Percentiles rank a stretch among this genome's conserved stretches.
Conservation (phyloP, 352 stramenopile genomes). For the Globisporangium emineosum region DNA sequence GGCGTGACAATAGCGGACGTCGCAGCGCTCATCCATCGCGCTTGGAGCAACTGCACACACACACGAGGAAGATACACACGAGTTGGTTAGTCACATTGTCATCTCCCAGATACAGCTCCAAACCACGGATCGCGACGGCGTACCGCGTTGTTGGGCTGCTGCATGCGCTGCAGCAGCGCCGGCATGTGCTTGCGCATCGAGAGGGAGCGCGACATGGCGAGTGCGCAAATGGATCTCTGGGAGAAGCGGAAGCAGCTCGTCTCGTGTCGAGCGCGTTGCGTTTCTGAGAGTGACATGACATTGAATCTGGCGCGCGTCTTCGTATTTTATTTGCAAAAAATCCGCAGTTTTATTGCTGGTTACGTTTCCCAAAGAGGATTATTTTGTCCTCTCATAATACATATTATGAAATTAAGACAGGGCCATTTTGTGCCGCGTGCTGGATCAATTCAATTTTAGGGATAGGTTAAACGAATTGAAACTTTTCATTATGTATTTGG, state of each 20-base stretch:
- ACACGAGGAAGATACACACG: neutral
- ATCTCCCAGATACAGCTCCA: neutral
- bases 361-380: too few species aligned
- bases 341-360: too few species aligned
- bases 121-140: neutral
- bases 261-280: neutral
- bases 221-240: neutral
- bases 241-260: neutral
- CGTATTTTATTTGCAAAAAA: too few species aligned
- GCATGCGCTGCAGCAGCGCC: constrained; percentile 12
- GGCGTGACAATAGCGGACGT: constrained; percentile 42
- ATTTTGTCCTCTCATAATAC: too few species aligned
- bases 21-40: constrained; percentile 42
- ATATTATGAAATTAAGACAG: too few species aligned
- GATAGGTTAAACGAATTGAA: too few species aligned
- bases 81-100: neutral
- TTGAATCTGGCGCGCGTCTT: constrained; percentile 8
- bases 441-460: too few species aligned
- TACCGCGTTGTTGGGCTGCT: constrained; percentile 8
- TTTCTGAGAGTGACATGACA: neutral
- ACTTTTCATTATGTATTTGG: too few species aligned
- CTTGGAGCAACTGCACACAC: constrained; percentile 13
- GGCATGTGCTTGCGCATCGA: constrained; percentile 11
- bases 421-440: too few species aligned
- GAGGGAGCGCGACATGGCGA: constrained; percentile 7